phyloP scores from a whole-genome alignment of 1,284 basidiomycete species.

The Puccinia polysora region DNA sequence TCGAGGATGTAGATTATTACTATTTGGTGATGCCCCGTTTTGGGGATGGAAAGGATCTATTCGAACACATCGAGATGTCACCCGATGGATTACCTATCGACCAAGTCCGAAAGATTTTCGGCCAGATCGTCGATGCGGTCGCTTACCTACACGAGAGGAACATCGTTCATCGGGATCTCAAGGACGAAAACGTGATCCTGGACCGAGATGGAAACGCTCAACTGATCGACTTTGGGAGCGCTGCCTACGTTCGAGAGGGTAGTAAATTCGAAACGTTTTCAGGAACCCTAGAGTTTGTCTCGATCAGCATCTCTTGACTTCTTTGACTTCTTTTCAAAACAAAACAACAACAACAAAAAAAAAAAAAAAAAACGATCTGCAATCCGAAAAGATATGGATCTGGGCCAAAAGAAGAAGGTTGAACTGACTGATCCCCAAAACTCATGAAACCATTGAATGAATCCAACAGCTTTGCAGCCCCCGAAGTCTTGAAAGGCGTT shows the following conservation, averaged over 20 bases:
- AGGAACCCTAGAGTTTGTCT: conserved; percentile 52
- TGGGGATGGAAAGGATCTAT: conserved; percentile 67
- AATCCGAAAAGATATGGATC: background rate
- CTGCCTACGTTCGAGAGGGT: conserved; percentile 51
- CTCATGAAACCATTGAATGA: background rate
- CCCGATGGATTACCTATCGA: conserved; percentile 75
- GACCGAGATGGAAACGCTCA: conserved; percentile 64
- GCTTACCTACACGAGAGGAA: conserved; percentile 84
- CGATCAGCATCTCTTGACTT: background rate
- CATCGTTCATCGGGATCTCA: conserved; percentile 95
- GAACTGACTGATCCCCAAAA: background rate
- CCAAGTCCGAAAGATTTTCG: conserved; percentile 76
- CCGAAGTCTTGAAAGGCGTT: conserved; percentile 91
- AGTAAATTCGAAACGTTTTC: conserved; percentile 52
- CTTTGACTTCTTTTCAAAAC: background rate
- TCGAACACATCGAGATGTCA: conserved; percentile 86
- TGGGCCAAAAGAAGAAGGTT: background rate
- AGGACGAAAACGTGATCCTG: conserved; percentile 87
- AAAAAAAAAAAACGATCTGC: background rate
- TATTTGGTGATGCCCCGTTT: conserved; percentile 66
- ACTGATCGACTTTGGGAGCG: conserved; percentile 67
- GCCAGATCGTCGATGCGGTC: conserved; percentile 88
- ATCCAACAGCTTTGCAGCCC: conserved; percentile 70
- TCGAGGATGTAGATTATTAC: conserved; percentile 95
- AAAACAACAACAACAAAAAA: background rate